Evolutionary conservation across 345 rosid species (phyloP).

Genomic region (Kernera saxatilis): DNA sequence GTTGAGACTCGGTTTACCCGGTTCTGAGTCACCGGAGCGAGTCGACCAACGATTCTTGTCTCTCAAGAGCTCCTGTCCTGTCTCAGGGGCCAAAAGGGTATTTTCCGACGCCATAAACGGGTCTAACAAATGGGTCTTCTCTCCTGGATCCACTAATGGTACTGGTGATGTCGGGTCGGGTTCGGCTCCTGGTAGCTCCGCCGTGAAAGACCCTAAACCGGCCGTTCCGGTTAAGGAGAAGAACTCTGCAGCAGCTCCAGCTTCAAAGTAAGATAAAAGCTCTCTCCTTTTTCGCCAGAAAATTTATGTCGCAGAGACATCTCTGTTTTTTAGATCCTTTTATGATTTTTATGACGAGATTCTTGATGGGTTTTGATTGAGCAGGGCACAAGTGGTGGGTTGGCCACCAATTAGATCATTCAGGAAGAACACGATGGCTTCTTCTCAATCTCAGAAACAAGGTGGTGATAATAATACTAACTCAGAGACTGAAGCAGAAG

Average conservation of each 20-base stretch:
- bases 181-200: constrained; percentile 12
- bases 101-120: constrained; percentile 50
- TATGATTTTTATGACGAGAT: not conserved
- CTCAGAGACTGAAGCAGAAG: constrained; percentile 31
- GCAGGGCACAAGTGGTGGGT: constrained; percentile 72
- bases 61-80: constrained; percentile 31
- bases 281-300: not conserved
- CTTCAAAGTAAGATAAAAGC: constrained; percentile 40
- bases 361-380: not conserved
- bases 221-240: constrained; percentile 35
- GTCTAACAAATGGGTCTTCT: constrained; percentile 49
- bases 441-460: constrained; percentile 47
- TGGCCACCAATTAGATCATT: constrained; percentile 84
- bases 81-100: constrained; percentile 54
- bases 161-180: constrained; percentile 25
- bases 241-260: constrained; percentile 44
- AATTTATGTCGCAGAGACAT: not conserved
- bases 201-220: constrained; percentile 40
- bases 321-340: not conserved
- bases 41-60: constrained; percentile 27
- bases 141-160: constrained; percentile 34
- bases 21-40: constrained; percentile 58
- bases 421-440: constrained; percentile 67
- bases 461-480: constrained; percentile 19
- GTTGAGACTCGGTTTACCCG: constrained; percentile 75